Conservation (phyloP, 164 flowering plant genomes). For the Euptelea pleiosperma region DNA sequence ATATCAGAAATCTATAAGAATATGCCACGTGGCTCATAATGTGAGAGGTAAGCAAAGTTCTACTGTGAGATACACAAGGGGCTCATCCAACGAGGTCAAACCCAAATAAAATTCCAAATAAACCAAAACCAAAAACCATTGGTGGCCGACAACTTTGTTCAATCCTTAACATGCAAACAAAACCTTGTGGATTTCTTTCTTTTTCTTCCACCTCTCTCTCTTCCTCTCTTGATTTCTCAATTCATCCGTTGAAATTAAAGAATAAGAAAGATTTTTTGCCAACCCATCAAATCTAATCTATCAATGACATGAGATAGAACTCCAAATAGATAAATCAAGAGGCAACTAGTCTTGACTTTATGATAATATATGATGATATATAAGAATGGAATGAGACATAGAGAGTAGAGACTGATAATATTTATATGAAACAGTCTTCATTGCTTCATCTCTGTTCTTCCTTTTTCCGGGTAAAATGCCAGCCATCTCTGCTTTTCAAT, state of each 20-base stretch:
- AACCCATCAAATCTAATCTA: no score
- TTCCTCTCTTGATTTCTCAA: slow-evolving; percentile 2
- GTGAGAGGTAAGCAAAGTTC: neutral
- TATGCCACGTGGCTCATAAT: no score
- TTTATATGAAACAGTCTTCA: slow-evolving; percentile 12
- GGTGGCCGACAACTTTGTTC: slow-evolving; percentile 55
- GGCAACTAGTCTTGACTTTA: no score
- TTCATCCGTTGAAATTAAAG: no score
- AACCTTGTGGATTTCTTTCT: slow-evolving; percentile 9
- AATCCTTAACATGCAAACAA: slow-evolving; percentile 40
- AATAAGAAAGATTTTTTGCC: no score
- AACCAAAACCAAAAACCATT: slow-evolving; percentile 19
- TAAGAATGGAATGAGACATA: neutral
- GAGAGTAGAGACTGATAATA: neutral
- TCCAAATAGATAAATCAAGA: no score
- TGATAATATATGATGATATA: neutral
- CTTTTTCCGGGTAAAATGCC: slow-evolving; percentile 39
- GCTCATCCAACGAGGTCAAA: slow-evolving; percentile 51
- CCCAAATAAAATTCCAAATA: slow-evolving; percentile 17
- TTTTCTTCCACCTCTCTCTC: neutral
- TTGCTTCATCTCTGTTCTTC: slow-evolving; percentile 11
- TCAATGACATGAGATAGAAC: no score
- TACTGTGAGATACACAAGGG: slow-evolving; percentile 7
- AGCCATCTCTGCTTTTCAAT: slow-evolving; percentile 43
- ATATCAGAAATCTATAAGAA: no score